Evolutionary conservation across 257 asterid genomes (phyloP).

Genomic region (Nicotiana paniculata): DNA sequence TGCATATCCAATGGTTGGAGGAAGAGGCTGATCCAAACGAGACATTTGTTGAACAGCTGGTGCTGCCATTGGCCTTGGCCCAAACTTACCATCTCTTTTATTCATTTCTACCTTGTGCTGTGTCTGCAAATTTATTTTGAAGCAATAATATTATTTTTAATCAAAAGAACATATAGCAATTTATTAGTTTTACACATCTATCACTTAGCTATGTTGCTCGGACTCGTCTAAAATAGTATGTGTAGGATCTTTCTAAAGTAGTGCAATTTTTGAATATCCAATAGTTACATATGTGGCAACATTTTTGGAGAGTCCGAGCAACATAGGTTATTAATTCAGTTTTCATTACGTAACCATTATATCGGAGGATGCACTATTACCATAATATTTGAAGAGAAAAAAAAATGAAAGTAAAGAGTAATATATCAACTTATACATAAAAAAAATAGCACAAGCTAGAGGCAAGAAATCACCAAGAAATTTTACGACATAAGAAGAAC

Average conservation of each 20-base stretch:
- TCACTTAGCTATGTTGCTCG: too few species aligned
- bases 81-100: constrained; percentile 36
- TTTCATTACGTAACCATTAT: background rate
- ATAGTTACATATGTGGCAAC: too few species aligned
- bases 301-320: too few species aligned
- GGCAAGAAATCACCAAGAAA: background rate
- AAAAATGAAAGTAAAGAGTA: too few species aligned
- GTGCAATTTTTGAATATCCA: too few species aligned
- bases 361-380: too few species aligned
- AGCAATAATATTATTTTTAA: background rate
- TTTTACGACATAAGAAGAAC: background rate
- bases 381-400: too few species aligned
- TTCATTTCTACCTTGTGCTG: constrained; percentile 40
- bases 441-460: background rate
- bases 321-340: background rate
- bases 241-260: too few species aligned
- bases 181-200: too few species aligned
- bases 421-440: too few species aligned
- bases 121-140: constrained; percentile 20
- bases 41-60: constrained; percentile 36
- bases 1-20: constrained; percentile 29
- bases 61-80: constrained; percentile 16
- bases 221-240: too few species aligned
- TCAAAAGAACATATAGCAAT: too few species aligned
- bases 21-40: constrained; percentile 28